Evolutionary conservation across 495 filamentous ascomycete genomes (phyloP).

Genomic region (Aspergillus steynii): DNA sequence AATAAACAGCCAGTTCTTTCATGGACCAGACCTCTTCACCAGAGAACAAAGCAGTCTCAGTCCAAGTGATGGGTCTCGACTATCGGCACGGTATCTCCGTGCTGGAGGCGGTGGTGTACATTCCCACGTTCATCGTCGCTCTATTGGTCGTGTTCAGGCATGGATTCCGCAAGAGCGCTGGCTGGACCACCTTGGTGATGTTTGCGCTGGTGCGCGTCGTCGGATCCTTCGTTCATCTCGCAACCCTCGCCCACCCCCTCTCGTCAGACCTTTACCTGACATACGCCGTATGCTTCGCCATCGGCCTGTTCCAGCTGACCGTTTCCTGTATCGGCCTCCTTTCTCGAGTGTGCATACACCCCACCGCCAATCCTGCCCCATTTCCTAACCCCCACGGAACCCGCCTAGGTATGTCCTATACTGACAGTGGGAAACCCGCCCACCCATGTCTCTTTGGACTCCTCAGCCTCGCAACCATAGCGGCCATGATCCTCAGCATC

Average conservation of each 20-base stretch:
- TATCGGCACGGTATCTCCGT: conserved; percentile 40
- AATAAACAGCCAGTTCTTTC: too few relatives aligned
- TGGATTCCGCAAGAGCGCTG: conserved; percentile 33
- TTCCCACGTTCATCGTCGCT: conserved; percentile 32
- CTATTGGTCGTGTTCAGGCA: conserved; percentile 36
- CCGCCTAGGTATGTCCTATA: not conserved
- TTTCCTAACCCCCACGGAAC: conserved; percentile 25
- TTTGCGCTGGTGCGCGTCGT: conserved; percentile 39
- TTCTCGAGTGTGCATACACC: conserved; percentile 23
- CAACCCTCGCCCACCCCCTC: conserved; percentile 31
- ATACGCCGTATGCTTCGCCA: conserved; percentile 25
- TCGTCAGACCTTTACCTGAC: conserved; percentile 20
- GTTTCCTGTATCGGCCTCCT: conserved; percentile 18
- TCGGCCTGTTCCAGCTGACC: conserved; percentile 23
- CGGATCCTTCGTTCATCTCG: conserved; percentile 36
- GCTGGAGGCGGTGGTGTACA: conserved; percentile 33
- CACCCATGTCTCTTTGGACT: conserved; percentile 31
- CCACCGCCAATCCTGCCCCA: conserved; percentile 11
- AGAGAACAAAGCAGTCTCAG: too few relatives aligned
- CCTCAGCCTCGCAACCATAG: conserved; percentile 13
- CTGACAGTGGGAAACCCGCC: conserved; percentile 5
- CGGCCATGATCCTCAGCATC: conserved; percentile 23
- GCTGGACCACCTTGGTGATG: conserved; percentile 40
- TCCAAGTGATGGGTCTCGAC: conserved; percentile 14
- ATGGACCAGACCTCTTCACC: too few relatives aligned